A percentile compares a stretch with the other conserved stretches of the same genome.
These are phyloP conservation scores for Mucor plumbeus DNA, from an alignment of 371 early-diverging fungal species.

Conservation along the genomic window DNA sequence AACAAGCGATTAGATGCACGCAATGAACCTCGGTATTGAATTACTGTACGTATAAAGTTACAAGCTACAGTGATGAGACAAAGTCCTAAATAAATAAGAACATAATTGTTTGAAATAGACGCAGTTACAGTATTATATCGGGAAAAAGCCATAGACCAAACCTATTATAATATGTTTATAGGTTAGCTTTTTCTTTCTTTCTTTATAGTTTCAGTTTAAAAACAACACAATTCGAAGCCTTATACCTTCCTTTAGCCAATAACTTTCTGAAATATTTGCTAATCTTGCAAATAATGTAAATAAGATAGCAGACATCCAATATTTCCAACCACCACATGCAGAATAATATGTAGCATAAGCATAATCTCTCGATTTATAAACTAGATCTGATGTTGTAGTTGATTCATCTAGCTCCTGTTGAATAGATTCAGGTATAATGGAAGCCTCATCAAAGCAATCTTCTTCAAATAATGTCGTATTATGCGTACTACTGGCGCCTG, in stretches of 20 bases:
- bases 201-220: conserved; percentile 14
- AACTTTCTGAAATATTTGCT: conserved; percentile 46
- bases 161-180: conserved; percentile 13
- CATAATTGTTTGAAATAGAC: conserved; percentile 33
- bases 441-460: conserved; percentile 40
- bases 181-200: not conserved
- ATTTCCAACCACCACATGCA: conserved; percentile 54
- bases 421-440: conserved; percentile 43
- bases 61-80: conserved; percentile 38
- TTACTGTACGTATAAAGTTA: conserved; percentile 57
- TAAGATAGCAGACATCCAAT: conserved; percentile 39
- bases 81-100: conserved; percentile 39
- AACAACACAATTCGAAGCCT: not conserved
- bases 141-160: conserved; percentile 46
- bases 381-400: not conserved
- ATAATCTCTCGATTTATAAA: conserved; percentile 27
- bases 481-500: conserved; percentile 4
- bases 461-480: conserved; percentile 33
- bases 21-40: conserved; percentile 65
- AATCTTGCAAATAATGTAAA: conserved; percentile 45
- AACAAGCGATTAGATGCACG: conserved; percentile 70
- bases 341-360: conserved; percentile 50
- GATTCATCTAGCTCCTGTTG: conserved; percentile 25
- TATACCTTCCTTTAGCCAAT: conserved; percentile 58
- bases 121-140: not conserved